These are phyloP conservation scores for Paratinospora sagittata DNA, from an alignment of 164 flowering plant genomes.

Conservation along the genomic window DNA sequence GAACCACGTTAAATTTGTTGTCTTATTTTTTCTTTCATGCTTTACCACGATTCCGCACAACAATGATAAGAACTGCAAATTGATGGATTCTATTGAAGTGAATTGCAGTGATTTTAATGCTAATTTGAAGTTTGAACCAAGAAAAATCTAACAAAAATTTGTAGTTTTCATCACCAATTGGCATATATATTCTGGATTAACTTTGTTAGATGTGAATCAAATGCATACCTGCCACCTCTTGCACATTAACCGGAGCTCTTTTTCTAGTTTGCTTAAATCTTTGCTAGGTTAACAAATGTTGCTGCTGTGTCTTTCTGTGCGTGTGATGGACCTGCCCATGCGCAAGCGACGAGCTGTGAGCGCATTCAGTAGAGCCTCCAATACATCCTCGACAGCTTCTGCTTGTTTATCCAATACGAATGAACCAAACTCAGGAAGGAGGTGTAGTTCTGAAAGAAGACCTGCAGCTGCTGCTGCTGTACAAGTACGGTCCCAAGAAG, in stretches of 20 bases:
- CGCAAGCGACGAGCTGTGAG: slow-evolving; percentile 65
- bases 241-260: neutral
- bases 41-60: too few relatives aligned
- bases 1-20: too few relatives aligned
- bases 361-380: slow-evolving; percentile 50
- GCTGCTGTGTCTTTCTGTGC: slow-evolving; percentile 41
- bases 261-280: neutral
- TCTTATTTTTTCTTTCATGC: too few relatives aligned
- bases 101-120: neutral
- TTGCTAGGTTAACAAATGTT: slow-evolving; percentile 17
- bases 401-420: slow-evolving; percentile 57
- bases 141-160: neutral
- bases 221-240: neutral
- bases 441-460: slow-evolving; percentile 67
- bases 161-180: too few relatives aligned
- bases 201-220: neutral
- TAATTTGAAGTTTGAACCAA: neutral
- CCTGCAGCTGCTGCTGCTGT: slow-evolving; percentile 88
- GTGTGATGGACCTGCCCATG: slow-evolving; percentile 83
- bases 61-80: neutral
- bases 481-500: slow-evolving; percentile 96
- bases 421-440: slow-evolving; percentile 38
- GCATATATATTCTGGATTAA: too few relatives aligned
- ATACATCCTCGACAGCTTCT: slow-evolving; percentile 57
- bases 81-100: neutral